Percentiles rank a stretch among this genome's conserved stretches.
Evolutionary conservation across 768 basidiomycete genomes (phyloP).

Genomic region (Collybiopsis luxurians): DNA sequence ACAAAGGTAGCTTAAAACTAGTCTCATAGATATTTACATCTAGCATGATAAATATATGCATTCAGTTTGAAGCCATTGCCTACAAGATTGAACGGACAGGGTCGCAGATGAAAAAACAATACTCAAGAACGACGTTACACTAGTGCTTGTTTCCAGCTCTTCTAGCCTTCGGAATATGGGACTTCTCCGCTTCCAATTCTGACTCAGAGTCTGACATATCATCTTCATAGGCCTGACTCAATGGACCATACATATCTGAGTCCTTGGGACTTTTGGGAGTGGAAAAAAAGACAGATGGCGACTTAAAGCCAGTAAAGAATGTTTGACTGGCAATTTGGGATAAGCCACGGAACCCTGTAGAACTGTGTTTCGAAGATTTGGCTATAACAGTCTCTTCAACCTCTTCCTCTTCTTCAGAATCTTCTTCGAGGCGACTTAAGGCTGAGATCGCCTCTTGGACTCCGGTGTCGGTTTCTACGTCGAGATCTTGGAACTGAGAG

Average conservation of each 20-base stretch:
- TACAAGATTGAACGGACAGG: too few species aligned
- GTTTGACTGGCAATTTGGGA: conserved; percentile 51
- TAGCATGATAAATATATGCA: too few species aligned
- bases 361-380: conserved; percentile 9
- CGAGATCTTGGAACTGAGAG: conserved; percentile 39
- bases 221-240: conserved; percentile 31
- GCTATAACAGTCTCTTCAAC: conserved; percentile 25
- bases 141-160: conserved; percentile 41
- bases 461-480: not conserved
- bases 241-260: conserved; percentile 36
- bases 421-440: conserved; percentile 18
- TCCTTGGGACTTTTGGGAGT: conserved; percentile 22
- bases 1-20: not conserved
- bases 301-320: conserved; percentile 20
- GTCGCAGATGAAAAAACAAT: too few species aligned
- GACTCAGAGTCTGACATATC: conserved; percentile 40
- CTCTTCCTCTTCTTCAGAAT: conserved; percentile 42
- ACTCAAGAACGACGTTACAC: not conserved
- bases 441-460: not conserved
- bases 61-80: too few species aligned
- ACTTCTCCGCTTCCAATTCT: conserved; percentile 29
- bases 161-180: conserved; percentile 62
- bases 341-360: conserved; percentile 39
- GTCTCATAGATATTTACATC: not conserved
- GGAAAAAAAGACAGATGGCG: not conserved